phyloP scores from a whole-genome alignment of 1,139 yeast species.

The Pichia sp. region DNA sequence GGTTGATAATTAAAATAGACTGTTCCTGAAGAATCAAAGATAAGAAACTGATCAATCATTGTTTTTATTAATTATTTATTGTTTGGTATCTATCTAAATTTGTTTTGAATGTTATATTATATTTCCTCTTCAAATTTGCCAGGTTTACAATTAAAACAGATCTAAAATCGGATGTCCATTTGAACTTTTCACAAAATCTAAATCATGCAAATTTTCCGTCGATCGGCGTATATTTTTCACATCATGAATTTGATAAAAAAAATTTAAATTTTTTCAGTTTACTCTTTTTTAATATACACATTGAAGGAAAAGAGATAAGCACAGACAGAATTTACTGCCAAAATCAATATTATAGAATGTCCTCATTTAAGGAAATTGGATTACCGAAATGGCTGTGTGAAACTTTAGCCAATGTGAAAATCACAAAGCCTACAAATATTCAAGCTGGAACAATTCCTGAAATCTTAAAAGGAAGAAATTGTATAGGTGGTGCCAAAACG shows the following conservation, averaged over 20 bases:
- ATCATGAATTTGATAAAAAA: neutral
- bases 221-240: neutral
- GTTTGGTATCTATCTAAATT: neutral
- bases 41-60: slow-evolving; percentile 52
- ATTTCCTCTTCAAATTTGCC: too few relatives aligned
- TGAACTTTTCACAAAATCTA: too few relatives aligned
- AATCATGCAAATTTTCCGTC: neutral
- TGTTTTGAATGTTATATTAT: neutral
- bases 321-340: neutral
- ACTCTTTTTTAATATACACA: too few relatives aligned
- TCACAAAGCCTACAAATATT: slow-evolving; percentile 76
- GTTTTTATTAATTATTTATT: neutral
- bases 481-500: slow-evolving; percentile 97
- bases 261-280: too few relatives aligned
- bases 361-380: slow-evolving; percentile 57
- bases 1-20: slow-evolving; percentile 47
- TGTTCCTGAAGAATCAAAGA: slow-evolving; percentile 53
- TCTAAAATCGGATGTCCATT: too few relatives aligned
- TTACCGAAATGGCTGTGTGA: slow-evolving; percentile 84
- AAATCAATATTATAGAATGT: slow-evolving; percentile 13
- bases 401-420: slow-evolving; percentile 74
- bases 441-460: slow-evolving; percentile 87
- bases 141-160: too few relatives aligned
- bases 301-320: neutral
- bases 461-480: slow-evolving; percentile 75